Conservation (phyloP, 2,329 filamentous ascomycete species). For the Xylariales sp. region DNA sequence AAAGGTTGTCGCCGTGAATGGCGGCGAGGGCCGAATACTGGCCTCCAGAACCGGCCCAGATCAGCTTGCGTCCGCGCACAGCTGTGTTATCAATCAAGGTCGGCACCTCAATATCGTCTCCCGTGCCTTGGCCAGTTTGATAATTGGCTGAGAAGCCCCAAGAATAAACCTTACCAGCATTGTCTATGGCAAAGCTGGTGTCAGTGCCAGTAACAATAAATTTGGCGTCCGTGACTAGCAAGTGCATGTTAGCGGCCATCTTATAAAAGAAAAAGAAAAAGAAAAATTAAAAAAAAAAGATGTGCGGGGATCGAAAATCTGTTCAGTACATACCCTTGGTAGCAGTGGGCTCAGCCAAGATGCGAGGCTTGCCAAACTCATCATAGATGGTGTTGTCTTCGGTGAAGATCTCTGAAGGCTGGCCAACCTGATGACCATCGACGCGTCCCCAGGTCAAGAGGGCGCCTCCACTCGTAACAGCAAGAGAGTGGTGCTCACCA, state of each 20-base stretch:
- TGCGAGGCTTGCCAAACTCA: slow-evolving; percentile 61
- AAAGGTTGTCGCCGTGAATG: slow-evolving; percentile 13
- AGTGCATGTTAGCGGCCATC: slow-evolving; percentile 12
- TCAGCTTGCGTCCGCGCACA: slow-evolving; percentile 67
- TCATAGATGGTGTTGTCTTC: slow-evolving; percentile 60
- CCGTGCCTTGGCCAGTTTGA: slow-evolving; percentile 72
- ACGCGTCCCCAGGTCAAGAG: slow-evolving; percentile 43
- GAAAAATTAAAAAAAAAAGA: background rate
- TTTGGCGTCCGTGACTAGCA: slow-evolving; percentile 43
- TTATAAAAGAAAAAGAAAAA: too few relatives aligned
- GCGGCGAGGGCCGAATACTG: slow-evolving; percentile 70
- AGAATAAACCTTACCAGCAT: slow-evolving; percentile 65
- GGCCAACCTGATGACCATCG: slow-evolving; percentile 47
- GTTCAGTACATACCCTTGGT: slow-evolving; percentile 45
- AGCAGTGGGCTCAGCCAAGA: slow-evolving; percentile 61
- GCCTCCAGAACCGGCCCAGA: slow-evolving; percentile 80
- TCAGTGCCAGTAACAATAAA: slow-evolving; percentile 63
- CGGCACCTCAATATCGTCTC: slow-evolving; percentile 75
- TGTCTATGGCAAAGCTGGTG: slow-evolving; percentile 67
- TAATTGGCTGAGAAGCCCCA: slow-evolving; percentile 82
- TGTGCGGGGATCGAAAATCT: background rate
- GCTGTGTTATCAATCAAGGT: slow-evolving; percentile 83
- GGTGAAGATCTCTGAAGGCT: slow-evolving; percentile 51
- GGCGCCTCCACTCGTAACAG: slow-evolving; percentile 34
- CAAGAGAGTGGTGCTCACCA: slow-evolving; percentile 63